phyloP scores from a whole-genome alignment of 805 yeast genomes.

The Saturnispora ahearnii region DNA sequence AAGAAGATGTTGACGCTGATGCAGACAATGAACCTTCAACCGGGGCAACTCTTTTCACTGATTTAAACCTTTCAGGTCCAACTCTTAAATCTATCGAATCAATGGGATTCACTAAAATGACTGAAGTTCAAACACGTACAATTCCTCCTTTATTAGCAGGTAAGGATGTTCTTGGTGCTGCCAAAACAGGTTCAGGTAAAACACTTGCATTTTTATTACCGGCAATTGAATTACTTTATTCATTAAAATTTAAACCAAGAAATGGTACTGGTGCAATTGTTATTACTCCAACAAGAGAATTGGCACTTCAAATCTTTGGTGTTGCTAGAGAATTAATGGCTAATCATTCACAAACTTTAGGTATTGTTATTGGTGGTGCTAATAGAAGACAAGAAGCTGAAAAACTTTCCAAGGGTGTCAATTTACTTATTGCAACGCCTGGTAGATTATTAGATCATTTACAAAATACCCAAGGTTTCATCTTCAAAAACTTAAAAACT shows the following conservation, averaged over 20 bases:
- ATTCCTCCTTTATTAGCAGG: constrained; percentile 96
- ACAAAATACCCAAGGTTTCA: constrained; percentile 90
- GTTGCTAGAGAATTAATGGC: constrained; percentile 94
- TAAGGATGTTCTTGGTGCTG: constrained; percentile 97
- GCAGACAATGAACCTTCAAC: constrained; percentile 6
- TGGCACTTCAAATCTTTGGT: constrained; percentile 95
- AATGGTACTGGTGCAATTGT: constrained; percentile 97
- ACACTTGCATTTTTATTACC: constrained; percentile 93
- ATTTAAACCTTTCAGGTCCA: constrained; percentile 65
- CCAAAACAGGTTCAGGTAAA: constrained; percentile 98
- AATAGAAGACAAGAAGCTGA: constrained; percentile 97
- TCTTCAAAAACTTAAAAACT: constrained; percentile 90
- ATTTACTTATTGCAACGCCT: constrained; percentile 90
- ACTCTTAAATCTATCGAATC: constrained; percentile 72
- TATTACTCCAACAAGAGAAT: constrained; percentile 94
- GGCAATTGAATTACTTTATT: constrained; percentile 85
- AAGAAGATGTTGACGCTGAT: constrained; percentile 13
- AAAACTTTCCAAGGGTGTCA: constrained; percentile 88
- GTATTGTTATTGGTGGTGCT: constrained; percentile 97
- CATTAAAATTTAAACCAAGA: constrained; percentile 91
- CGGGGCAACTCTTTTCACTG: constrained; percentile 31
- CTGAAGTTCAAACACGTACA: constrained; percentile 90
- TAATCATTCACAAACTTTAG: constrained; percentile 85
- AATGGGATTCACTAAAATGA: constrained; percentile 91
- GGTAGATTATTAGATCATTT: constrained; percentile 94